Percentiles rank a stretch among this genome's conserved stretches.
These are phyloP conservation scores for Phytophthora brassicae DNA, from an alignment of 352 stramenopile species.

Conservation along the genomic window DNA sequence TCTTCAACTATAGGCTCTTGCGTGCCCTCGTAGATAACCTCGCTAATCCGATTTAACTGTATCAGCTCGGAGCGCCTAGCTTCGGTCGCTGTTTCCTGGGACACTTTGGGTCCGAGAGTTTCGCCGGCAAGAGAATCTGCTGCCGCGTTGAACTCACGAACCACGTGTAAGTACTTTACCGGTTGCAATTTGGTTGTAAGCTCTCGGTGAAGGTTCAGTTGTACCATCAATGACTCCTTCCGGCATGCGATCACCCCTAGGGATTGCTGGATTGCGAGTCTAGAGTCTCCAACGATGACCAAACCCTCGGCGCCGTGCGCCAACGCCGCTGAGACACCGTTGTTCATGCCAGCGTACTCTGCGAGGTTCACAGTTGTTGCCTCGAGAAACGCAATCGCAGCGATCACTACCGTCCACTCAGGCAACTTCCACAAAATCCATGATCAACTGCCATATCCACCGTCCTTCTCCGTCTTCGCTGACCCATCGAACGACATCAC, in stretches of 20 bases:
- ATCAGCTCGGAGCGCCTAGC: not conserved
- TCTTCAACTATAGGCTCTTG: not conserved
- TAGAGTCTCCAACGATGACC: too few species aligned
- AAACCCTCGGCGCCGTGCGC: too few species aligned
- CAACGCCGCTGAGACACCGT: too few species aligned
- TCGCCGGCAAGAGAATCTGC: constrained; percentile 7
- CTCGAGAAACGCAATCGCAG: too few species aligned
- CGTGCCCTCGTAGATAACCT: constrained; percentile 4
- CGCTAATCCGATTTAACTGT: not conserved
- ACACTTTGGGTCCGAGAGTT: not conserved
- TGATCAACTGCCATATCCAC: too few species aligned
- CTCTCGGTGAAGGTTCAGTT: not conserved
- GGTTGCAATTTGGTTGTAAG: not conserved
- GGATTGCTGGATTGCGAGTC: constrained; percentile 12
- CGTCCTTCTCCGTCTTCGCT: too few species aligned
- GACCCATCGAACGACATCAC: too few species aligned
- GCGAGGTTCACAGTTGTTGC: too few species aligned
- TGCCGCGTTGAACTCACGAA: not conserved
- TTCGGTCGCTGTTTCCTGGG: not conserved
- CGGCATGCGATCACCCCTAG: constrained; percentile 7
- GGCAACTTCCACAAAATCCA: too few species aligned
- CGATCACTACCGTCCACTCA: too few species aligned
- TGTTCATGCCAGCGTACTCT: too few species aligned
- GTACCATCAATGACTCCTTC: constrained; percentile 2
- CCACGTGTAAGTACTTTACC: constrained; percentile 1